Evolutionary conservation across 768 basidiomycete genomes (phyloP), one percentile per base, ranked within the genome.

Genomic region (Amyloporia xantha): DNA sequence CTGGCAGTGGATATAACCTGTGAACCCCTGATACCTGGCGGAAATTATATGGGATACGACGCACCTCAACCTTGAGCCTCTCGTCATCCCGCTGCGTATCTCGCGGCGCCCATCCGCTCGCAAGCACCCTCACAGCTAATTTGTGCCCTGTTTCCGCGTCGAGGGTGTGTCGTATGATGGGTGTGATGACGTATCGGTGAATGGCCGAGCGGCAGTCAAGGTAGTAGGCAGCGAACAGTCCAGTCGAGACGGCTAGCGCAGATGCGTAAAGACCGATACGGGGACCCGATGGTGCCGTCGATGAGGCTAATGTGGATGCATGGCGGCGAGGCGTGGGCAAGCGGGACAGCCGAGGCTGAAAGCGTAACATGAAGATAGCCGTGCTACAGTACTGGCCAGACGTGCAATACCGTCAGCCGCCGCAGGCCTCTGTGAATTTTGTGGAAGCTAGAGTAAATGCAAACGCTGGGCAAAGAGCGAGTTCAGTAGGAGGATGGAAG

Each of bases 141-240:
- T 84, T 84, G 61, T 99, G 96, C 2, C 84, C 79, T 0, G 77
- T 76, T 66, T 99, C 96, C 5, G 93, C 77, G 62, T 96, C 92
- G 41, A 91, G 67, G 1, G 72, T 61, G 50, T 80, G 70, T 46
- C 92, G 71, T 23, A 95, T 59, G 23, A 85, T 56, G 1, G 96
- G 96, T 5, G 85, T 84, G 49, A 91, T 58, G 23, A 96, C 67
- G 66, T 92, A 91, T 49, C 87, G 78, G 61, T 97, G 93, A n/a
- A 94, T 66, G 2, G 86, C 81, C 1, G 91, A 91, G 25, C 91
- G 81, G 12, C 86, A 82, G 66, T 97, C 93, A 50, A 87, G 75
- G 66, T 93, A 95, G 61, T 95, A 95, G 4, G 84, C 79, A 2
- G 82, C 72, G 54, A 91, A 81, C 2, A 90, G 56, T 1, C 83